A percentile compares a stretch with the other conserved stretches of the same genome.
phyloP scores from a whole-genome alignment of 2,329 filamentous ascomycete species.

The Fusarium redolens region DNA sequence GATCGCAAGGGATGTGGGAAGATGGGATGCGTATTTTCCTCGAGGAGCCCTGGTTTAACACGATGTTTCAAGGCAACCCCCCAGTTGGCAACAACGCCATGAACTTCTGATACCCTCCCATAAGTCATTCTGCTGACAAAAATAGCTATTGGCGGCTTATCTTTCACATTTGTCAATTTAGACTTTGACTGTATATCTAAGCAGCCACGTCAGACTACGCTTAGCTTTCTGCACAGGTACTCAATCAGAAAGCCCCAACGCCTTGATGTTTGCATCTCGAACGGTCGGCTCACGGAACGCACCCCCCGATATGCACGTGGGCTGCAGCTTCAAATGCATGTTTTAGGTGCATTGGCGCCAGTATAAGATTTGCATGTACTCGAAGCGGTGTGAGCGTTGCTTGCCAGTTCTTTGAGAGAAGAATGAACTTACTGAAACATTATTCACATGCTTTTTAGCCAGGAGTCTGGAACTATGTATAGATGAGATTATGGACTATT shows the following conservation, averaged over 20 bases:
- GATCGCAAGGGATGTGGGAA: slow-evolving; percentile 46
- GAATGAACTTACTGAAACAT: not conserved
- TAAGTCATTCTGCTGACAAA: not conserved
- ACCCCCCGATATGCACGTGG: not conserved
- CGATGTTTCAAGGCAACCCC: slow-evolving; percentile 52
- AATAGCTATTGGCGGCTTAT: not conserved
- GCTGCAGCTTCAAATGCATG: slow-evolving; percentile 8
- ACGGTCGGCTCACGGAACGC: slow-evolving; percentile 1
- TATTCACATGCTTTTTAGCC: slow-evolving; percentile 2
- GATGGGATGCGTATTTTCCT: slow-evolving; percentile 52
- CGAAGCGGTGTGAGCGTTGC: slow-evolving; percentile 11
- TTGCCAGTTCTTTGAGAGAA: not conserved
- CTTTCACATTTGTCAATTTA: not conserved
- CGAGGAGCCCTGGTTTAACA: slow-evolving; percentile 55
- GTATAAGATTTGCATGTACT: not conserved
- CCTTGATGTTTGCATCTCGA: slow-evolving; percentile 2
- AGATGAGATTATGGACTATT: not conserved
- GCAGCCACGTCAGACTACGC: slow-evolving; percentile 1
- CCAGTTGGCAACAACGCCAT: slow-evolving; percentile 49
- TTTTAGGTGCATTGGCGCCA: not conserved
- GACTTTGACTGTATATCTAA: not conserved
- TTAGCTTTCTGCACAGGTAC: not conserved
- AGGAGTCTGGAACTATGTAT: not conserved
- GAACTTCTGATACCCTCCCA: slow-evolving; percentile 43
- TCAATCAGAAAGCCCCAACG: not conserved